Evolutionary conservation across 768 basidiomycete species (phyloP).

Genomic region (Saitozyma sp.): DNA sequence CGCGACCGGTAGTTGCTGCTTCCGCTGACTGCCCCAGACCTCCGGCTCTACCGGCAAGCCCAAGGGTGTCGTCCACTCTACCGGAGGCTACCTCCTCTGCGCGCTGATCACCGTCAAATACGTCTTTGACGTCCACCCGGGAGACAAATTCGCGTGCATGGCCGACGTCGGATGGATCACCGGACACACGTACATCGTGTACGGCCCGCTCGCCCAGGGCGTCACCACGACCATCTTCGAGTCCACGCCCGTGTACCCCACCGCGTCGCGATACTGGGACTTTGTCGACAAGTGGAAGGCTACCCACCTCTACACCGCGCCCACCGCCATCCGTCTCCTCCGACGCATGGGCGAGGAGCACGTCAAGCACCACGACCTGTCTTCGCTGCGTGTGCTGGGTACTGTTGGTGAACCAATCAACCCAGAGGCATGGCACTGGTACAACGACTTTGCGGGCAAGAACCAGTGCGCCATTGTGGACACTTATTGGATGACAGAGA

Average conservation of each 20-base stretch:
- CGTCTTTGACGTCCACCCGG: constrained; percentile 96
- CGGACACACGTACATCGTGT: constrained; percentile 94
- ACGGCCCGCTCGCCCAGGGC: constrained; percentile 72
- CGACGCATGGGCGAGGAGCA: constrained; percentile 82
- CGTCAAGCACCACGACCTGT: constrained; percentile 78
- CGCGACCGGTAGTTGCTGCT: constrained; percentile 13
- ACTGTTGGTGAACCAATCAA: constrained; percentile 98
- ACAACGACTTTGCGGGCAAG: constrained; percentile 89
- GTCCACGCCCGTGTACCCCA: constrained; percentile 94
- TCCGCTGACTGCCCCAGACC: constrained; percentile 59
- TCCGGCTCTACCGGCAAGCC: constrained; percentile 94
- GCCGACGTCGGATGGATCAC: constrained; percentile 99
- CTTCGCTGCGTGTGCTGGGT: constrained; percentile 79
- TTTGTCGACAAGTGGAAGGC: constrained; percentile 87
- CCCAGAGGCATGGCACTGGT: constrained; percentile 99
- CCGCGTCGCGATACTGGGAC: constrained; percentile 95
- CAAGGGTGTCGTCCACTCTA: constrained; percentile 80
- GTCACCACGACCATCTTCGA: constrained; percentile 73
- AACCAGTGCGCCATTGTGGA: constrained; percentile 89
- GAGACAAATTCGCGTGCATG: constrained; percentile 96
- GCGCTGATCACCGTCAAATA: constrained; percentile 92
- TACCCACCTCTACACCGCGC: constrained; percentile 83
- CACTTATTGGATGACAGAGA: constrained; percentile 90
- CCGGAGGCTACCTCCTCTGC: constrained; percentile 75
- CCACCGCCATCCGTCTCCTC: constrained; percentile 73